Base-by-base conservation (phyloP, 2,329 filamentous ascomycete genomes). In the Sclerotinia subarctica region DNA sequence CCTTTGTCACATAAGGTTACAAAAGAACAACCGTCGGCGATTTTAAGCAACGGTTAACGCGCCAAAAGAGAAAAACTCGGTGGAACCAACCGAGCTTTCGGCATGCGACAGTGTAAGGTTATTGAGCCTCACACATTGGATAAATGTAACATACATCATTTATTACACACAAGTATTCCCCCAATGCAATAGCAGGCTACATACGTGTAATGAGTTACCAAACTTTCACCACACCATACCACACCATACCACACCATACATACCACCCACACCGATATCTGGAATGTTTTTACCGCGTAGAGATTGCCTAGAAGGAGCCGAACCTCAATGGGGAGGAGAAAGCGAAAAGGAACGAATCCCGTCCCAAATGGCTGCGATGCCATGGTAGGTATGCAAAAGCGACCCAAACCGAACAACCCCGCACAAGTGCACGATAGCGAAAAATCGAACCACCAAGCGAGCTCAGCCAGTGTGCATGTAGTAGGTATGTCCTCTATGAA, bases 101-200 rank as follows among this genome's bases (percentile, higher is more conserved):
- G 15, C n/a, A 26, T 51, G 17, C 24, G n/a, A 38, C 21, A 26
- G 35, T n/a, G n/a, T n/a, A 10, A 38, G 24, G 5, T 63, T 51
- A 10, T 63, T 51, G 59, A 63, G 59, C 59, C 46, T 63, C 46
- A 63, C 11, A 29, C 7, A 26, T 51, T 26, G n/a, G 32, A 63
- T 51, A 63, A 38, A 63, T 63, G n/a, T 51, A 62, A 63, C 11
- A 51, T 38, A n/a, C 35, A 51, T 38, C 46, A 38, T 63, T 42
- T 42, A 52, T 35, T 51, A 63, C 29, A 47, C 2, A 38, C 44
- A 46, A 51, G 24, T 62, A 51, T 51, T 26, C 21, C 59, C 46
- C 46, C 8, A 19, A 49, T 63, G 59, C 24, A 42, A 42, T 63
- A 29, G 59, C n/a, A 63, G 59, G 46, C 32, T 63, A 26, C 29